Evolutionary conservation across 2,329 filamentous ascomycete species (phyloP), one percentile per base, ranked within the genome.

Genomic region (Curvularia sp.): DNA sequence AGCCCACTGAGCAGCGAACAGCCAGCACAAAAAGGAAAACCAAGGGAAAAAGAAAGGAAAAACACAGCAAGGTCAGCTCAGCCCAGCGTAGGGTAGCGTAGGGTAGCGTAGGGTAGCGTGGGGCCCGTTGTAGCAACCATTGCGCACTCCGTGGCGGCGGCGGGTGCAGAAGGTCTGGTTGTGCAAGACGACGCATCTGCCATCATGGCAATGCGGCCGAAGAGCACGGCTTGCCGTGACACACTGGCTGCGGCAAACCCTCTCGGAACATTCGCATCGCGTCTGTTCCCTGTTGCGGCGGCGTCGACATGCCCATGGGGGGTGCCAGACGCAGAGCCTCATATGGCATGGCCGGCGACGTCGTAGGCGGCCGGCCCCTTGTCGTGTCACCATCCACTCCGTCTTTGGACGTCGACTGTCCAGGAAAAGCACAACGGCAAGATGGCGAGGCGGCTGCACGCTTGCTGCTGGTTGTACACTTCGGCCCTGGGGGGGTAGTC

Each of bases 271-370:
- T 68, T 66, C 64, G 52, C 65, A 63, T 65, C 61, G 63, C 65
- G 58, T 57, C n/a, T 46, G 55, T 58, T 47, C 49, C 61, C 60
- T 67, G 64, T 19, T 76, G 78, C 68, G 70, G 68, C 70, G 72
- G 72, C 73, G 69, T 72, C 62, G 64, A 67, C 63, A 72, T 77
- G 75, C 74, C 76, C 78, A 78, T 77, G 72, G 63, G 72, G 72
- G 63, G 72, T 77, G 77, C 75, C n/a, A n/a, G n/a, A n/a, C n/a
- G n/a, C 32, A 36, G 32, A 36, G 32, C 32, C 32, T 34, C 32
- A 36, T 12, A n/a, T 4, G 32, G 13, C 32, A 13, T 13, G 2
- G 66, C 70, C 71, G 69, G 59, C 63, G 61, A 62, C 61, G 60
- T 60, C 66, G 64, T 58, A 65, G 57, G 66, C 73, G 58, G 59